Base-by-base conservation (phyloP, 2,329 filamentous ascomycete genomes). In the Colletotrichum truncatum region DNA sequence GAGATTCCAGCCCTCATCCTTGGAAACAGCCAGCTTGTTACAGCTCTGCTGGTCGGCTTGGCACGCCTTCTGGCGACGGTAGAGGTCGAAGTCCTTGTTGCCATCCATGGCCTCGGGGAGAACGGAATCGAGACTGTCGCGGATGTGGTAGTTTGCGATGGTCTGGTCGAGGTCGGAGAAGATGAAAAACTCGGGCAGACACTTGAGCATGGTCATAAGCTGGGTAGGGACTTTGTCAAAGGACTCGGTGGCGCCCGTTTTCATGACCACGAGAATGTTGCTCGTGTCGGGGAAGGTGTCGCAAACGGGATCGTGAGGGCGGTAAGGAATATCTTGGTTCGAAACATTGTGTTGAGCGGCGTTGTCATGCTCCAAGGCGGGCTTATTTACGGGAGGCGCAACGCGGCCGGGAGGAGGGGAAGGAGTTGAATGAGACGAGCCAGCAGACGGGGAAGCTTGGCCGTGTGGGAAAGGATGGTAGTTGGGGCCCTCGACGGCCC, bases 141-240 rank as follows among this genome's bases (percentile, higher is more conserved):
- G 74, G 49, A 86, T 74, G 25, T 78, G 73, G 56, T 79, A 74
- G 5, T 81, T 82, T 7, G 75, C 82, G 32, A 87, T 77, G 8
- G 74, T 75, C 70, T 85, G 80, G 25, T 80, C 78, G 61, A 89
- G 77, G 68, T 91, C 87, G 38, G 84, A 85, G 73, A 88, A 91
- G 70, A 89, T 77, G 54, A 88, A 78, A 59, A 82, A 84, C 52
- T 87, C 79, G 51, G 78, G 75, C 8, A 84, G 70, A 68, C 85
- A 87, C 53, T 78, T 79, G 9, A 87, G 77, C 1, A 80, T 80
- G 6, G 86, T 87, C 70, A 86, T 75, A 21, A 88, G 76, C 69
- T 88, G 85, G 4, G 82, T 85, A 2, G 86, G 84, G 3, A 89
- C 73, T 46, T 81, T 83, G 28, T 81, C 76, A 63, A 80, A 85